Evolutionary conservation across 306 rosid genomes (phyloP).

Genomic region (Notholithocarpus densiflorus): DNA sequence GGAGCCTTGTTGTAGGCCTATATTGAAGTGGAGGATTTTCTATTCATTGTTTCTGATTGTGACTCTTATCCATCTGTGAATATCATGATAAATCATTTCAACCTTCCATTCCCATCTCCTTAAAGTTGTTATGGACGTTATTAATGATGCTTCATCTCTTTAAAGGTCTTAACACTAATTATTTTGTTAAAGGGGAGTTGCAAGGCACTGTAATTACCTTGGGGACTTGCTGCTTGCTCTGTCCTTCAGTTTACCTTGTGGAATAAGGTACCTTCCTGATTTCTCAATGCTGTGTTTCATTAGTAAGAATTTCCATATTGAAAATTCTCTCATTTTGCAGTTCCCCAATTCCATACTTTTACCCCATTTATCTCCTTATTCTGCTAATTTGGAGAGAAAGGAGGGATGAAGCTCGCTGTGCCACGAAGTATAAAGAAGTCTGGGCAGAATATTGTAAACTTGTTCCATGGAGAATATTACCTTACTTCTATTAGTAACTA

Average conservation of each 20-base stretch:
- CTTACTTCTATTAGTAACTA: conserved; percentile 47
- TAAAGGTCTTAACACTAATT: conserved; percentile 11
- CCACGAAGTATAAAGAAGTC: conserved; percentile 76
- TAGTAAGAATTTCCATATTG: conserved; percentile 2
- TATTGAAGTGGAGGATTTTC: not conserved
- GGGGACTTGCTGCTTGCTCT: conserved; percentile 94
- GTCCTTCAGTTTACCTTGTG: conserved; percentile 95
- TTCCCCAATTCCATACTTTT: conserved; percentile 89
- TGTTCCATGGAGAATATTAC: conserved; percentile 96
- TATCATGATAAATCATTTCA: not conserved
- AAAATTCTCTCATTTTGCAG: conserved; percentile 45
- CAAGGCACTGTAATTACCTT: conserved; percentile 91
- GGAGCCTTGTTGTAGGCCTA: not conserved
- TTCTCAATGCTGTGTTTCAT: not conserved
- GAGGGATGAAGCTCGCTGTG: conserved; percentile 94
- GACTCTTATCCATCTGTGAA: not conserved
- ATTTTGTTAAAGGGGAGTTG: conserved; percentile 69
- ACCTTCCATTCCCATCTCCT: not conserved
- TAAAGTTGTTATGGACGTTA: not conserved
- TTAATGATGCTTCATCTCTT: conserved; percentile 15
- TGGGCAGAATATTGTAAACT: conserved; percentile 69
- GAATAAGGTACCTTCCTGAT: conserved; percentile 59
- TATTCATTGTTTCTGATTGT: not conserved
- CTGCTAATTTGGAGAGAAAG: conserved; percentile 90
- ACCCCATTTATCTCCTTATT: conserved; percentile 89